Percentiles rank a stretch among this genome's conserved stretches.
These are phyloP conservation scores for Lentinula guzmanii DNA, from an alignment of 768 basidiomycete genomes.

Conservation along the genomic window DNA sequence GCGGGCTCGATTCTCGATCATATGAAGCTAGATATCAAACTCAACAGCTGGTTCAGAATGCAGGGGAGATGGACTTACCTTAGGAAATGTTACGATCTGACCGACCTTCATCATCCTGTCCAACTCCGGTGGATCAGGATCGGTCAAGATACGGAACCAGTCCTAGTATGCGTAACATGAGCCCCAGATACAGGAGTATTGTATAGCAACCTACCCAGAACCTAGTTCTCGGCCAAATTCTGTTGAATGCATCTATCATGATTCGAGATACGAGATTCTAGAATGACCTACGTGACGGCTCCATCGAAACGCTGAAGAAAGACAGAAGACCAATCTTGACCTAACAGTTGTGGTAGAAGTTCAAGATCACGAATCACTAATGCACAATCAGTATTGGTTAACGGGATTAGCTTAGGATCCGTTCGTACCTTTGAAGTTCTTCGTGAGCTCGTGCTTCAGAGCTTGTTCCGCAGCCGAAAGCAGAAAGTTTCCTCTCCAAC, in stretches of 20 bases:
- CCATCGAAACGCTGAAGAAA: slow-evolving; percentile 94
- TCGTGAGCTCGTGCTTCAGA: slow-evolving; percentile 91
- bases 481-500: slow-evolving; percentile 94
- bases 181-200: not conserved
- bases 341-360: slow-evolving; percentile 86
- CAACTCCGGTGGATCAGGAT: slow-evolving; percentile 76
- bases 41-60: not conserved
- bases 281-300: slow-evolving; percentile 66
- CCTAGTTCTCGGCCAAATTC: slow-evolving; percentile 83
- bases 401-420: not conserved
- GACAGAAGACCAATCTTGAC: slow-evolving; percentile 94
- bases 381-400: not conserved
- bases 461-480: slow-evolving; percentile 91
- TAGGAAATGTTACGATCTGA: slow-evolving; percentile 93
- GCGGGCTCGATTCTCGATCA: slow-evolving; percentile 86
- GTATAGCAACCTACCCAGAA: slow-evolving; percentile 45
- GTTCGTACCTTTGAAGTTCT: slow-evolving; percentile 77
- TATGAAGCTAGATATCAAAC: slow-evolving; percentile 58
- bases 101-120: slow-evolving; percentile 85
- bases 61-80: slow-evolving; percentile 42
- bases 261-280: slow-evolving; percentile 15
- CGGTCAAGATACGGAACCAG: slow-evolving; percentile 78
- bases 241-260: slow-evolving; percentile 25
- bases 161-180: slow-evolving; percentile 41
- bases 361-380: slow-evolving; percentile 91